phyloP scores from a whole-genome alignment of 169 alveolate species.

The Babesia sp. region DNA sequence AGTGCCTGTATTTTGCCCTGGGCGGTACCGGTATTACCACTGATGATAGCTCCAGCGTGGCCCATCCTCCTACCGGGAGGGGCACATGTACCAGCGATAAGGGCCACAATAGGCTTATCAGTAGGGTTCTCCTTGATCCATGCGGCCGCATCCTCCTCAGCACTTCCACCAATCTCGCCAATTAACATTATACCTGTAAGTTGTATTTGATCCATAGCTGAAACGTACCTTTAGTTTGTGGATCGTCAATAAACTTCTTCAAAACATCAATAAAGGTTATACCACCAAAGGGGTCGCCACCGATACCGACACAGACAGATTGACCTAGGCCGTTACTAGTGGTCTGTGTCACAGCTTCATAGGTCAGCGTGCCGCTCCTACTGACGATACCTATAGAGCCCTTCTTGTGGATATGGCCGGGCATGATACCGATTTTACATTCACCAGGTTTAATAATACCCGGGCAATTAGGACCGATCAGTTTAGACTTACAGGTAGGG shows the following conservation, averaged over 20 bases:
- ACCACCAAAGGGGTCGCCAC: conserved; percentile 99
- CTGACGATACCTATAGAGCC: conserved; percentile 88
- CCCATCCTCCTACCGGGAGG: conserved; percentile 98
- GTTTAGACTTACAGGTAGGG: conserved; percentile 81
- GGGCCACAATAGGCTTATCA: conserved; percentile 92
- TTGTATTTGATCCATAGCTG: not conserved
- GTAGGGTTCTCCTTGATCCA: conserved; percentile 87
- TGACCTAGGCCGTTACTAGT: conserved; percentile 95
- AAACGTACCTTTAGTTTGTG: conserved; percentile 89
- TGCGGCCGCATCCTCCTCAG: conserved; percentile 97
- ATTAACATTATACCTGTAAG: conserved; percentile 88
- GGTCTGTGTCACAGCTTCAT: conserved; percentile 97
- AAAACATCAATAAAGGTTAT: conserved; percentile 95
- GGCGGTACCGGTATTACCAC: conserved; percentile 98
- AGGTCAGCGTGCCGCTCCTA: conserved; percentile 94
- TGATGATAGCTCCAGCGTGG: conserved; percentile 97
- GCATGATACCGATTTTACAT: conserved; percentile 98
- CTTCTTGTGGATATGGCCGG: conserved; percentile 92
- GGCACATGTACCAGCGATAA: conserved; percentile 97
- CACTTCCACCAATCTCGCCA: conserved; percentile 98
- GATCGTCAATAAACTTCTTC: conserved; percentile 90
- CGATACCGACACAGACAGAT: conserved; percentile 96
- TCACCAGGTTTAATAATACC: conserved; percentile 98
- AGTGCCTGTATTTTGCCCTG: conserved; percentile 89
- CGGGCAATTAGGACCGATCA: conserved; percentile 99